Percentiles rank a stretch among this genome's conserved stretches.
Conservation (phyloP, 2,329 filamentous ascomycete species). For the Myriosclerotinia curreyana region DNA sequence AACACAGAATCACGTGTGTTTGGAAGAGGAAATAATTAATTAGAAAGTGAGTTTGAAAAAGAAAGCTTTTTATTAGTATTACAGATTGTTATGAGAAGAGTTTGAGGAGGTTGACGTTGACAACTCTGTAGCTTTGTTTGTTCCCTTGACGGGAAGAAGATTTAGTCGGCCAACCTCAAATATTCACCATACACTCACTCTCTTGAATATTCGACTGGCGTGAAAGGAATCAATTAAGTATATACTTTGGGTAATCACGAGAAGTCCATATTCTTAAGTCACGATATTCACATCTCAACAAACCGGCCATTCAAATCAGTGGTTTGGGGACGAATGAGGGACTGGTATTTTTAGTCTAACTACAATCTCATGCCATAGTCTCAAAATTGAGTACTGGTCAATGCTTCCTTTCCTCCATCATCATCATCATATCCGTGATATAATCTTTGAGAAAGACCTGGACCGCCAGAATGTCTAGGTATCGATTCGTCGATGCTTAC, state of each 20-base stretch:
- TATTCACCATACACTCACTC: background rate
- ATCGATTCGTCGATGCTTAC: constrained; percentile 26
- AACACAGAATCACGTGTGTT: constrained; percentile 21
- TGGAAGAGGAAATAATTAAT: constrained; percentile 1
- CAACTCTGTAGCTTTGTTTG: background rate
- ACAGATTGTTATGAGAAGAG: background rate
- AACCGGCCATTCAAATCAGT: background rate
- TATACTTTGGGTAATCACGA: background rate
- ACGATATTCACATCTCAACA: background rate
- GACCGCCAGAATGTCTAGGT: constrained; percentile 30
- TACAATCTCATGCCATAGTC: constrained; percentile 35
- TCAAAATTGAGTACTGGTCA: constrained; percentile 30
- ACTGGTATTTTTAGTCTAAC: constrained; percentile 40
- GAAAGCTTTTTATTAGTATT: background rate
- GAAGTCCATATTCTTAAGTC: background rate
- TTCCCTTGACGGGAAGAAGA: background rate
- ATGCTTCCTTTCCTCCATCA: constrained; percentile 33
- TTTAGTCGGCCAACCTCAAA: background rate
- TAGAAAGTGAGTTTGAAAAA: background rate
- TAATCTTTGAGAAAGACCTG: constrained; percentile 26
- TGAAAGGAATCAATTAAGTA: background rate
- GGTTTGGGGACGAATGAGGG: constrained; percentile 33
- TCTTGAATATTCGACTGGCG: background rate
- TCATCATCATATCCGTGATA: constrained; percentile 35
- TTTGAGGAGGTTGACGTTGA: background rate